Evolutionary conservation across 768 basidiomycete species (phyloP), one percentile per base, ranked within the genome.

Genomic region (Leccinum arenicola): DNA sequence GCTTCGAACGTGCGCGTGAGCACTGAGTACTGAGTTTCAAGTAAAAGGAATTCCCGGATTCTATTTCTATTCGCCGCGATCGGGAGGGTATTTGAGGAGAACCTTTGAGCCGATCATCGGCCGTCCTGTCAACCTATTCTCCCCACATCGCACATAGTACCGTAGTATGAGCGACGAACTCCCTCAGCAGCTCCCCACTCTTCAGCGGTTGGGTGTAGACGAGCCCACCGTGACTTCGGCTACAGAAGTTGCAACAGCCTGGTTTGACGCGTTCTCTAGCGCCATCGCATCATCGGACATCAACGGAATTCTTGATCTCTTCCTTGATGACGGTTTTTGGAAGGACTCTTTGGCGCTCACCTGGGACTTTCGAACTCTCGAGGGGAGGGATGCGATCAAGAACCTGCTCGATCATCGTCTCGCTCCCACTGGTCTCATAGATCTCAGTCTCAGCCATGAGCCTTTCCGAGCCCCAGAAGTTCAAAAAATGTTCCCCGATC

Each of bases 281-380:
- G 66, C 72, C 4, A 43, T 73, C 19, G 23, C 52, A 17, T 65
- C 60, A 33, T 62, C 59, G 19, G 51, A 72, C 45, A 55, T 62
- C 45, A 3, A 43, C 4, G 52, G 15, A n/a, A 64, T 68, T 52
- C 55, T 68, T 15, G 60, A 72, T 50, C 70, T 73, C 29, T 70
- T 72, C 21, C 64, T 72, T 4, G 70, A 65, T 4, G 61, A 72
- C 8, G 72, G 66, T 2, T 72, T 79, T 60, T 86, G 84, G 85
- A 74, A 83, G 25, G 85, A 86, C 61, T 69, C 77, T 17, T 68
- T 84, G 10, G 75, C 80, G 0, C 61, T 86, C 6, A 86, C 85
- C 2, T 83, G 80, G 78, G 78, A 83, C 64, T 80, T 86, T 59
- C 77, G 82, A 38, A 80, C 81, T 1, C 77, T 84, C 64, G 70